phyloP scores from a whole-genome alignment of 2,329 filamentous ascomycete genomes.

The Penicillium corylophilum region DNA sequence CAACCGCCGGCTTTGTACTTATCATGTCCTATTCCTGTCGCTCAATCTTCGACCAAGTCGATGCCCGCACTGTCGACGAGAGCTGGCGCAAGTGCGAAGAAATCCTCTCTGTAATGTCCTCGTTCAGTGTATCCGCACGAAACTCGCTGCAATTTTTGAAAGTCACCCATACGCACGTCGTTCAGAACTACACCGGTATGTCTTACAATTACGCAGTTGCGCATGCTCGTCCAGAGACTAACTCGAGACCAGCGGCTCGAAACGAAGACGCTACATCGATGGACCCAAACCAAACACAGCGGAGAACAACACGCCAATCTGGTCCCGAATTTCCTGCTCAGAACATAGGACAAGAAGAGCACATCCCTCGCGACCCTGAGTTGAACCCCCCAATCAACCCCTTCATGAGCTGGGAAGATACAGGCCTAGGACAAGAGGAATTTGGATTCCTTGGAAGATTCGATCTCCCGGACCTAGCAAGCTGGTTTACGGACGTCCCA shows the following conservation, averaged over 20 bases:
- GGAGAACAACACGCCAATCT: neutral
- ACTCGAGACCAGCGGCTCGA: constrained; percentile 6
- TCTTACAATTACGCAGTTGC: neutral
- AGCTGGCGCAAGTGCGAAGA: constrained; percentile 30
- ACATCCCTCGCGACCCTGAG: constrained; percentile 2
- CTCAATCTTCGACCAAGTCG: constrained; percentile 21
- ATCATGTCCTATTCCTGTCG: constrained; percentile 30
- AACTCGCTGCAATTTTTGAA: constrained; percentile 33
- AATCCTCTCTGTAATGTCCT: constrained; percentile 28
- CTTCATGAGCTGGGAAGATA: constrained; percentile 22
- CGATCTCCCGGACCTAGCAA: constrained; percentile 24
- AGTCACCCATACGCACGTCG: constrained; percentile 21
- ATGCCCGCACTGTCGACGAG: constrained; percentile 16
- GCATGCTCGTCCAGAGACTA: neutral
- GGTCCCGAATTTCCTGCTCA: constrained; percentile 1
- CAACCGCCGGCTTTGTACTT: constrained; percentile 32
- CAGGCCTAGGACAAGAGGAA: constrained; percentile 20
- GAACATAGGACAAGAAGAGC: constrained; percentile 1
- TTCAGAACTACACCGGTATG: constrained; percentile 19
- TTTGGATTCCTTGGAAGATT: constrained; percentile 24
- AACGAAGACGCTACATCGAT: constrained; percentile 1
- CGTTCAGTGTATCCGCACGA: constrained; percentile 29
- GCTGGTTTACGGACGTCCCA: constrained; percentile 21
- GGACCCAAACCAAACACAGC: constrained; percentile 6
- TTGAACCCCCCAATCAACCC: constrained; percentile 9